Evolutionary conservation across 352 stramenopile species (phyloP), one percentile per base, ranked within the genome.

Genomic region (Phytophthora pseudosyringae): DNA sequence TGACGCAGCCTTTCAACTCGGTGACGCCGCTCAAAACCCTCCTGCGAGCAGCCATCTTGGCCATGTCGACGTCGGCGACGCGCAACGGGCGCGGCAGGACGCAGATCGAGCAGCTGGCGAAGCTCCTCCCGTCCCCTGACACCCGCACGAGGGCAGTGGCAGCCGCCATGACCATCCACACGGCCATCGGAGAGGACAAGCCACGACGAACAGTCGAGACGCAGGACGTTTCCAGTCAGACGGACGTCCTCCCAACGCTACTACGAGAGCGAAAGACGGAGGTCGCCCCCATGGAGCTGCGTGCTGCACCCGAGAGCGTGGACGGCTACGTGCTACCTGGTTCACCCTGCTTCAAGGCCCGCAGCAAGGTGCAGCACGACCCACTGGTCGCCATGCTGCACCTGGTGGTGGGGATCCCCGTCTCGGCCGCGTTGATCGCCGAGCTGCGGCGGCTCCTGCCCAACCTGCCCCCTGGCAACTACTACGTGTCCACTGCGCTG

Each of bases 31-130:
- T 91, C 33, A 89, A 88, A 38, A 79, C 73, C 12, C 70, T 91
- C 11, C 56, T 91, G 5, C 75, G 73, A 7, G 78, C 83, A 3
- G 83, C 80, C 9, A 83, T 91, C 44, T 76, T 88, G 53, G 76
- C 80, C 8, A 86, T 91, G 80, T 91, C 83, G 25, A 80, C 58
- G 11, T 91, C 83, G 5, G 76, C 69, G 25, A 77, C 73, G 52
- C 76, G 83, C 38, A 81, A 75, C 49, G 50, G 69, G 7, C 46
- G 71, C 12, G 83, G 72, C 3, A 67, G 55, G 25, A 60, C 18
- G 28, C 64, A 85, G 35, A 87, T 88, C 51, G 53, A 85, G 5
- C 64, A 66, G 5, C 45, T 72, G 25, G 78, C 55, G 16, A 61
- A 55, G 25, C 18, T 46, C 6, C 10, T 47, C 26, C 54, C 54